Evolutionary conservation across 2,329 filamentous ascomycete genomes (phyloP).

Genomic region (Colletotrichum sp.): DNA sequence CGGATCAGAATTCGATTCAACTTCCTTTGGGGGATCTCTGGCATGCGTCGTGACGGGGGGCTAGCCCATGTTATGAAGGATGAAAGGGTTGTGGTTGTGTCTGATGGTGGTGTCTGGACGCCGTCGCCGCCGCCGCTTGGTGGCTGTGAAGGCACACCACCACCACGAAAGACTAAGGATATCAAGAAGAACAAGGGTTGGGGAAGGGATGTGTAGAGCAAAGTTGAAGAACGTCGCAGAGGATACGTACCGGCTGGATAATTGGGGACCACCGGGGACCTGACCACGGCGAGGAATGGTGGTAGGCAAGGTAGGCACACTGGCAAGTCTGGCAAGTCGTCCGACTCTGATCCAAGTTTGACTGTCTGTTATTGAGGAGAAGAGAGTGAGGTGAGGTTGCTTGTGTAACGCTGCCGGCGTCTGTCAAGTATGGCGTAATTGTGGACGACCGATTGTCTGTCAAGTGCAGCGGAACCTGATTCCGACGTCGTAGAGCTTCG

Average conservation of each 20-base stretch:
- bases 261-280: not conserved
- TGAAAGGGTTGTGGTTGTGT: conserved; percentile 7
- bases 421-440: not conserved
- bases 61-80: not conserved
- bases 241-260: conserved; percentile 7
- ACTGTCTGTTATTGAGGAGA: not conserved
- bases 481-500: not conserved
- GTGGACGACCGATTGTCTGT: not conserved
- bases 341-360: not conserved
- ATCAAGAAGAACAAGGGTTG: not conserved
- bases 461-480: not conserved
- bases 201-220: not conserved
- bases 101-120: not conserved
- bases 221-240: not conserved
- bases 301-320: not conserved
- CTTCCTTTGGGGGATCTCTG: not conserved
- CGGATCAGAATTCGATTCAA: not conserved
- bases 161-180: not conserved
- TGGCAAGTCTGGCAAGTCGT: not conserved
- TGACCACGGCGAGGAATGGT: not conserved
- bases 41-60: not conserved
- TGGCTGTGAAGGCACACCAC: not conserved
- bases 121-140: not conserved
- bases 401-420: not conserved
- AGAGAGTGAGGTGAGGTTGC: not conserved